Conservation (phyloP, 345 rosid species). For the Rhodamnia rubescens region DNA sequence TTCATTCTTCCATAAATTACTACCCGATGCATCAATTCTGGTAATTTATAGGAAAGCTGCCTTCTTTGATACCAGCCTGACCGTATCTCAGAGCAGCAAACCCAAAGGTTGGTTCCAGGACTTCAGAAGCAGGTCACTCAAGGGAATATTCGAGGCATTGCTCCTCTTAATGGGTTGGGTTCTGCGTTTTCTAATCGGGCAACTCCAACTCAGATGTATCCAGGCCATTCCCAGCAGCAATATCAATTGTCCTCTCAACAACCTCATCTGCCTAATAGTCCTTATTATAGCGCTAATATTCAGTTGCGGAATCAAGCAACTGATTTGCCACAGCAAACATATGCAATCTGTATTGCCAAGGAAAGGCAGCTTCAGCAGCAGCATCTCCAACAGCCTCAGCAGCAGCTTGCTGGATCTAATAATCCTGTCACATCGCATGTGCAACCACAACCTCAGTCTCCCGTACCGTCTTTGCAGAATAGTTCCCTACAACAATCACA, state of each 20-base stretch:
- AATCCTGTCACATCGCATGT: conserved; percentile 45
- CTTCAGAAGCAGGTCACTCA: conserved; percentile 68
- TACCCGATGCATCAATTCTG: not conserved
- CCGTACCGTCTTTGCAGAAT: conserved; percentile 61
- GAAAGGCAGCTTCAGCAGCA: conserved; percentile 78
- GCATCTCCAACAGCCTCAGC: conserved; percentile 40
- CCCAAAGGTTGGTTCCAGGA: conserved; percentile 47
- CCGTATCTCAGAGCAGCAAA: conserved; percentile 40
- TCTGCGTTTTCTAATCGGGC: conserved; percentile 65
- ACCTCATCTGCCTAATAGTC: conserved; percentile 42
- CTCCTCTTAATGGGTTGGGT: conserved; percentile 56
- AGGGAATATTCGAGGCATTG: conserved; percentile 50
- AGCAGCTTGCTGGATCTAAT: conserved; percentile 52
- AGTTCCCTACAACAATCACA: conserved; percentile 61
- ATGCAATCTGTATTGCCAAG: conserved; percentile 44
- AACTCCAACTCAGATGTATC: conserved; percentile 44
- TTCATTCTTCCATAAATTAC: not conserved
- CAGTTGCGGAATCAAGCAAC: conserved; percentile 54
- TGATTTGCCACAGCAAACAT: conserved; percentile 59
- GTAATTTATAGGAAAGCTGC: not conserved
- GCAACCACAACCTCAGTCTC: conserved; percentile 57
- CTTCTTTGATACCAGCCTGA: conserved; percentile 26
- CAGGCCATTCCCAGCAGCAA: conserved; percentile 55
- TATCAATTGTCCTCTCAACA: conserved; percentile 57
- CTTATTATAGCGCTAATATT: conserved; percentile 50